Evolutionary conservation across 768 basidiomycete genomes (phyloP).

Genomic region (Paxillus involutus): DNA sequence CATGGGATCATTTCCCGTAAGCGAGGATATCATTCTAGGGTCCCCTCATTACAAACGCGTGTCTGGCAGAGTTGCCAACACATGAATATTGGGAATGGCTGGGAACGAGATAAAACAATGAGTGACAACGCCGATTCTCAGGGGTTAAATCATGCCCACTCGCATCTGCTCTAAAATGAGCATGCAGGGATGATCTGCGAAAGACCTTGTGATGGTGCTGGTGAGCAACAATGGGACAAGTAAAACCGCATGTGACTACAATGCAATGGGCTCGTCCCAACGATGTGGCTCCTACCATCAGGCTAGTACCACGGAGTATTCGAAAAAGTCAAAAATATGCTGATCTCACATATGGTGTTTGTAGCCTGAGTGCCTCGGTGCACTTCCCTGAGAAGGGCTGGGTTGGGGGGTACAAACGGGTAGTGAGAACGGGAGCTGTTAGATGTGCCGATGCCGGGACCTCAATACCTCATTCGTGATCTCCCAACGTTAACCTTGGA

Average conservation of each 20-base stretch:
- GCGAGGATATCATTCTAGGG: not conserved
- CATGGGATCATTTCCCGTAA: not conserved
- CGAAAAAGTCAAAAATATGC: not conserved
- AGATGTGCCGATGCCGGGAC: too few species aligned
- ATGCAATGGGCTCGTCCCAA: not conserved
- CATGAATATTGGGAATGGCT: not conserved
- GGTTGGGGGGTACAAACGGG: too few species aligned
- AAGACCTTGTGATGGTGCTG: too few species aligned
- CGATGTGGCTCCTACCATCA: not conserved
- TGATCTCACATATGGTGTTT: not conserved
- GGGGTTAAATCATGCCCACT: not conserved
- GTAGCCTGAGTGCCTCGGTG: not conserved
- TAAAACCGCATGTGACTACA: not conserved
- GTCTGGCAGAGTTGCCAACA: not conserved
- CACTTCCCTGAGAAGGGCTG: not conserved
- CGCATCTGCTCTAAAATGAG: not conserved
- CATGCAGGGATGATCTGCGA: not conserved
- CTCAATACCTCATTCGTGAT: too few species aligned
- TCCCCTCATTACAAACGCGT: not conserved
- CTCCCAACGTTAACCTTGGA: too few species aligned
- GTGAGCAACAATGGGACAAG: too few species aligned
- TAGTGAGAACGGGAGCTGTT: too few species aligned
- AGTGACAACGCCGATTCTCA: not conserved
- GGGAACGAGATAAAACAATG: constrained; percentile 1
- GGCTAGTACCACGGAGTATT: not conserved